Conservation (phyloP, 176 grass and related monocot species). For the Tillandsia fasciculata region DNA sequence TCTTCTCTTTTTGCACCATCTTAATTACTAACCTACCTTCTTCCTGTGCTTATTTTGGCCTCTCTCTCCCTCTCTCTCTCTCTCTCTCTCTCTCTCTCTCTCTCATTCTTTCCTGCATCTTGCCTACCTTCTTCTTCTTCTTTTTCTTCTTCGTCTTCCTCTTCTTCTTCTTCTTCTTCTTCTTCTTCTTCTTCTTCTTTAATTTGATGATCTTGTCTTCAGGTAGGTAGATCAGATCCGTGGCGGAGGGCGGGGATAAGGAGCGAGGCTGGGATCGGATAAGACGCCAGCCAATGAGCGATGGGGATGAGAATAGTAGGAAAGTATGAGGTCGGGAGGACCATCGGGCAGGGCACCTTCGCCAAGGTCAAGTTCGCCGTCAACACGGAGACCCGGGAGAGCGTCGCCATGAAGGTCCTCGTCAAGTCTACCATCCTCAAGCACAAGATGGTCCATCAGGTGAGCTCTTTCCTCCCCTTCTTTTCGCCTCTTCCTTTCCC, state of each 20-base stretch:
- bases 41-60: too few relatives aligned
- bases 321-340: slow-evolving; percentile 78
- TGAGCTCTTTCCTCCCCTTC: not conserved
- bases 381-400: slow-evolving; percentile 44
- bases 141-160: too few relatives aligned
- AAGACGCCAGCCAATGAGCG: slow-evolving; percentile 3
- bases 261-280: not conserved
- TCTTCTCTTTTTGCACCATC: too few relatives aligned
- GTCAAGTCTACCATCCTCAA: slow-evolving; percentile 74
- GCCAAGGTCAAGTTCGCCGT: slow-evolving; percentile 95
- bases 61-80: too few relatives aligned
- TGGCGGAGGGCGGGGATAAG: not conserved
- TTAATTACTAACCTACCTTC: too few relatives aligned
- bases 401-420: slow-evolving; percentile 85
- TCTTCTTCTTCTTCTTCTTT: too few relatives aligned
- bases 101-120: too few relatives aligned
- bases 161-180: too few relatives aligned
- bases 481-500: not conserved
- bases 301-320: slow-evolving; percentile 57
- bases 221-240: too few relatives aligned
- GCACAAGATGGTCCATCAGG: slow-evolving; percentile 91
- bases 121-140: too few relatives aligned
- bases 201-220: too few relatives aligned
- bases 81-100: too few relatives aligned
- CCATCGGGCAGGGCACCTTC: slow-evolving; percentile 84